A percentile compares a stretch with the other conserved stretches of the same genome.
phyloP scores from a whole-genome alignment of 495 filamentous ascomycete genomes.

The Aspergillus egyptiacus region DNA sequence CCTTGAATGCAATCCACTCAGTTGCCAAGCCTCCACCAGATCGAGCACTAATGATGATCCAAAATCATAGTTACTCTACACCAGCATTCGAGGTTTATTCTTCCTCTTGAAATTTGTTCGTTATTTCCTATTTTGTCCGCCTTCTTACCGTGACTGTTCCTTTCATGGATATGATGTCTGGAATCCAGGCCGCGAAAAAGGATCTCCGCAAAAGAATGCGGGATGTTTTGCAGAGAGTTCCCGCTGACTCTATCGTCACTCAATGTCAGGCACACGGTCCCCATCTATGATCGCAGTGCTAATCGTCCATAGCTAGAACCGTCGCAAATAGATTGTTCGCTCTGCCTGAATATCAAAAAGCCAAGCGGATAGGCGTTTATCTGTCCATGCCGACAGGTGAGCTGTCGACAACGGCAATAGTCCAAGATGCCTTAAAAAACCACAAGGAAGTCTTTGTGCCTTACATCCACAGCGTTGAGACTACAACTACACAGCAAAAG shows the following conservation, averaged over 20 bases:
- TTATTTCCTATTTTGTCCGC: background rate
- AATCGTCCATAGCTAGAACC: slow-evolving; percentile 45
- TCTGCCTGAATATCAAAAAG: slow-evolving; percentile 60
- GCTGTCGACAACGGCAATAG: slow-evolving; percentile 71
- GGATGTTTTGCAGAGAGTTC: slow-evolving; percentile 50
- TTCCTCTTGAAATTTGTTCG: background rate
- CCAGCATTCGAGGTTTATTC: background rate
- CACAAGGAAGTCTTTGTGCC: slow-evolving; percentile 90
- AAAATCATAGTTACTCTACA: no score
- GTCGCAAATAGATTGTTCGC: slow-evolving; percentile 55
- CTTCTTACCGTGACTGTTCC: background rate
- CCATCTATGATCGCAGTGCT: slow-evolving; percentile 12
- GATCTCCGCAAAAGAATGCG: slow-evolving; percentile 67
- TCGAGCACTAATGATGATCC: background rate
- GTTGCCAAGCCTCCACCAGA: slow-evolving; percentile 7
- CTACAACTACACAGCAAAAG: slow-evolving; percentile 32
- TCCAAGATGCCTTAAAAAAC: slow-evolving; percentile 66
- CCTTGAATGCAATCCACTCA: background rate
- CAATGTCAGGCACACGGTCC: slow-evolving; percentile 53
- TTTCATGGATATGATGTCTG: slow-evolving; percentile 35
- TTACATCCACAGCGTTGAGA: slow-evolving; percentile 64
- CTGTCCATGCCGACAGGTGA: slow-evolving; percentile 87
- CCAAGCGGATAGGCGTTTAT: slow-evolving; percentile 74
- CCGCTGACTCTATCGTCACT: slow-evolving; percentile 48
- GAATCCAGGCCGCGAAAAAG: slow-evolving; percentile 61